These are phyloP conservation scores for Tetrahymena elliotti DNA, from an alignment of 73 alveolate species.

Conservation along the genomic window DNA sequence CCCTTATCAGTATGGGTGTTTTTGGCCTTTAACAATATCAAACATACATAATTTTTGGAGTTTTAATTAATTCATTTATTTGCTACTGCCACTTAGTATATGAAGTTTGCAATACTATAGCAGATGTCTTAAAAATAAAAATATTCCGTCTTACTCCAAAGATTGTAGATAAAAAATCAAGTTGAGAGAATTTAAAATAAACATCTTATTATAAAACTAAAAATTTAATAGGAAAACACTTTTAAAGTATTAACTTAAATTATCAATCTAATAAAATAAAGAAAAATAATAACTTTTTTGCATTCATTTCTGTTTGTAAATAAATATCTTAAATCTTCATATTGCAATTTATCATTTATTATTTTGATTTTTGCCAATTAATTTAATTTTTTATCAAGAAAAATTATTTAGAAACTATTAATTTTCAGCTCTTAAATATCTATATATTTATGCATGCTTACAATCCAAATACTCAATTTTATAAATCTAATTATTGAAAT, in stretches of 20 bases:
- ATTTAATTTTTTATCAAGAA: too few species aligned
- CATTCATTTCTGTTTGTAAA: not conserved
- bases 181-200: not conserved
- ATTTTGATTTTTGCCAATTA: too few species aligned
- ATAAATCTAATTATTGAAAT: not conserved
- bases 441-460: too few species aligned
- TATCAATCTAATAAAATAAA: not conserved
- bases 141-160: not conserved
- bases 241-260: not conserved
- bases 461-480: not conserved
- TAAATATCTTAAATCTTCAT: not conserved
- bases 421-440: too few species aligned
- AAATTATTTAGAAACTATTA: too few species aligned
- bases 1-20: not conserved
- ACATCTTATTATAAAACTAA: not conserved
- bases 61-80: not conserved
- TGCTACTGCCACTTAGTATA: not conserved
- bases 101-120: not conserved
- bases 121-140: not conserved
- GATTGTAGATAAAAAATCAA: not conserved
- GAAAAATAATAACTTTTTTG: not conserved
- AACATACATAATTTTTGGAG: not conserved
- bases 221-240: not conserved
- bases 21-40: not conserved
- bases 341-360: too few species aligned